These are phyloP conservation scores for Histomonas meleagridis DNA, from an alignment of 208 protist species.

Conservation along the genomic window DNA sequence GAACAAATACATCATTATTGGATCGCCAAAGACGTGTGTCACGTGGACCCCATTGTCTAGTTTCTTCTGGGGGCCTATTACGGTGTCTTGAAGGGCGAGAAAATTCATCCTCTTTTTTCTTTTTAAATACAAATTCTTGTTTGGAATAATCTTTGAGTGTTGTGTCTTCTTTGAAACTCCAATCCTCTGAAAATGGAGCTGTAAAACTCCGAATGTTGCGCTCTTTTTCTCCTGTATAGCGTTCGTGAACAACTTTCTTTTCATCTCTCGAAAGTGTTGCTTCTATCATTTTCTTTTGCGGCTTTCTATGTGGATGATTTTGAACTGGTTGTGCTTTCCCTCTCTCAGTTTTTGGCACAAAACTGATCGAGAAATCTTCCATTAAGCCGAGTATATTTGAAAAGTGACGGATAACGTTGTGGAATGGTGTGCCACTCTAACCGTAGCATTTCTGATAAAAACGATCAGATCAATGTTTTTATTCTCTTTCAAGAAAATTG, in stretches of 20 bases:
- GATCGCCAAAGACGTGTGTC: background rate
- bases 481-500: no score
- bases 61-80: background rate
- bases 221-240: background rate
- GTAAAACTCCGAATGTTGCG: background rate
- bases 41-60: background rate
- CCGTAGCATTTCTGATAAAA: no score
- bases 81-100: background rate
- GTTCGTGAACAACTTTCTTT: slow-evolving; percentile 5
- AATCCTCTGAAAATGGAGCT: background rate
- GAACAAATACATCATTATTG: background rate
- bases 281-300: background rate
- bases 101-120: background rate
- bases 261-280: no score
- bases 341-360: background rate
- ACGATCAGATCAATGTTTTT: no score
- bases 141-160: no score
- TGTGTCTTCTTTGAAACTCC: slow-evolving; percentile 23
- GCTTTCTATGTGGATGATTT: no score
- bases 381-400: no score
- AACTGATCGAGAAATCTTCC: background rate
- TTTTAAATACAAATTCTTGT: background rate
- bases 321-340: background rate
- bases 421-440: no score
- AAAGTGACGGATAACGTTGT: no score